Evolutionary conservation across 257 asterid genomes (phyloP).

Genomic region (Cynanchum wilfordii): DNA sequence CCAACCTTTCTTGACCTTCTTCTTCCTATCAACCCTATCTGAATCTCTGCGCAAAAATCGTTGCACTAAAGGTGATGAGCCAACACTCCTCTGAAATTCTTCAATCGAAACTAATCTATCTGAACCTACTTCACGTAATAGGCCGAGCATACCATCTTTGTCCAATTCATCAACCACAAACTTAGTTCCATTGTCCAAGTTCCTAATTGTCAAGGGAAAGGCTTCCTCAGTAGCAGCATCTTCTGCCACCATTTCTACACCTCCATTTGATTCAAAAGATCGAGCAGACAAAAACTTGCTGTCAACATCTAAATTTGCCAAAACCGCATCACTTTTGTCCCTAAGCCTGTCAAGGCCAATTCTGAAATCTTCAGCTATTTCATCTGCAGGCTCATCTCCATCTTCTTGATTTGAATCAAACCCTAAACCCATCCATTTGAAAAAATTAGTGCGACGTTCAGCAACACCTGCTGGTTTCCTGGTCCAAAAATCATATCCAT

Average conservation of each 20-base stretch:
- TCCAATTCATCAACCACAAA: conserved; percentile 36
- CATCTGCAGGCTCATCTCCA: conserved; percentile 30
- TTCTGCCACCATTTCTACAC: conserved; percentile 22
- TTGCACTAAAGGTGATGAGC: conserved; percentile 57
- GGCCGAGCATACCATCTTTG: conserved; percentile 38
- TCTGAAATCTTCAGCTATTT: conserved; percentile 15
- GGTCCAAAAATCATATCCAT: conserved; percentile 70
- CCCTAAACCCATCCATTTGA: conserved; percentile 62
- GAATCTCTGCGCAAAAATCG: conserved; percentile 44
- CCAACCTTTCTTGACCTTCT: conserved; percentile 57
- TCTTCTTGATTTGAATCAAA: conserved; percentile 27
- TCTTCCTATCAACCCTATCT: conserved; percentile 31
- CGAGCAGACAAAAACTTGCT: conserved; percentile 36
- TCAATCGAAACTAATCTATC: conserved; percentile 47
- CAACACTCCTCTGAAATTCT: conserved; percentile 54
- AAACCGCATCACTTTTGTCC: conserved; percentile 35
- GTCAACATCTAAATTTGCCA: conserved; percentile 42
- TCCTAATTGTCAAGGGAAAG: conserved; percentile 33
- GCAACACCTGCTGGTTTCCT: conserved; percentile 50
- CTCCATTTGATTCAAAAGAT: conserved; percentile 31
- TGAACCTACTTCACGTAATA: conserved; percentile 52
- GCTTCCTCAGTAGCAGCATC: conserved; percentile 30
- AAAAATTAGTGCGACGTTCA: conserved; percentile 59
- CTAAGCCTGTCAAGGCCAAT: conserved; percentile 28
- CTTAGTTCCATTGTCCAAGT: conserved; percentile 51